Evolutionary conservation across 2,329 filamentous ascomycete genomes (phyloP).

Genomic region (Ciborinia camelliae): DNA sequence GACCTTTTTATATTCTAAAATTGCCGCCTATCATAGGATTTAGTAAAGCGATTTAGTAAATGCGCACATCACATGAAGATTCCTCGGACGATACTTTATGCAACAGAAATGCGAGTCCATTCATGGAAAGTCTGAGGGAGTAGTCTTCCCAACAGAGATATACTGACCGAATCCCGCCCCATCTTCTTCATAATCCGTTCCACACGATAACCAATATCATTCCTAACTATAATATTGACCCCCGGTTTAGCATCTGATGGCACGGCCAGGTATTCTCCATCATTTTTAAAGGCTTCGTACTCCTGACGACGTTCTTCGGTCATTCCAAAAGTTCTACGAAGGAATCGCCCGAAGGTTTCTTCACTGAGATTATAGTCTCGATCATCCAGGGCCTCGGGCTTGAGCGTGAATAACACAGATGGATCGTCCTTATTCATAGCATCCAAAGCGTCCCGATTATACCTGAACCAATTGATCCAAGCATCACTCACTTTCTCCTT

Average conservation of each 20-base stretch:
- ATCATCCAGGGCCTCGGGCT: conserved; percentile 61
- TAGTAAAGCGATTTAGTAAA: neutral
- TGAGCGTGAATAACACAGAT: conserved; percentile 3
- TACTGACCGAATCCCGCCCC: conserved; percentile 14
- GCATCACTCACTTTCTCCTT: conserved; percentile 55
- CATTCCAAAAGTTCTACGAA: conserved; percentile 47
- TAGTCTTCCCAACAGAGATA: neutral
- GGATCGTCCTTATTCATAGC: conserved; percentile 31
- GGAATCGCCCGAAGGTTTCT: conserved; percentile 58
- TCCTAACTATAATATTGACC: neutral
- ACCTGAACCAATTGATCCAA: conserved; percentile 65
- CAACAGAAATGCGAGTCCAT: neutral
- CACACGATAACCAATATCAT: conserved; percentile 11
- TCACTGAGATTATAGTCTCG: conserved; percentile 71
- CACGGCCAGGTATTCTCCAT: neutral
- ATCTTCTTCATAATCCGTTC: conserved; percentile 25
- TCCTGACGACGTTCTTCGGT: neutral
- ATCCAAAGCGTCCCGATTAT: conserved; percentile 57
- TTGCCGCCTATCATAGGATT: neutral
- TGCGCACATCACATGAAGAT: neutral
- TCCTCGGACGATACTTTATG: neutral
- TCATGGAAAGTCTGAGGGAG: neutral
- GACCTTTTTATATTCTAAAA: conserved; percentile 41
- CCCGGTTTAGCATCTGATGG: neutral
- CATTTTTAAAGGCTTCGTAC: neutral